Conservation (phyloP, 768 basidiomycete genomes). For the Lyophyllum semitale region DNA sequence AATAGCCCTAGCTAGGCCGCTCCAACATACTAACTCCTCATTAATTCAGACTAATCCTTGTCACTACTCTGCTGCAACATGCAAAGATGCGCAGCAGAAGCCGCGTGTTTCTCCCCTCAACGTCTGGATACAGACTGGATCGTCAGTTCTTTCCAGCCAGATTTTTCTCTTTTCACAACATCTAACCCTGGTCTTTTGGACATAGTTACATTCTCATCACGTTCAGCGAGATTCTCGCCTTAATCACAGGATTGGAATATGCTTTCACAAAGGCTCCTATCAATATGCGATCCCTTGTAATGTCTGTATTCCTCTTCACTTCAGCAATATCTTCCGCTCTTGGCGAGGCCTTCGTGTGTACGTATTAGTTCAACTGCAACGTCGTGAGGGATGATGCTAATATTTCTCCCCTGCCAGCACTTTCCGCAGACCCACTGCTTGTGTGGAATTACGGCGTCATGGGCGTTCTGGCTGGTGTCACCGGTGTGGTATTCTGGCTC, state of each 20-base stretch:
- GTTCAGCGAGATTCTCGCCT: constrained; percentile 76
- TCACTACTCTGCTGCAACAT: constrained; percentile 55
- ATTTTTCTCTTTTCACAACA: neutral
- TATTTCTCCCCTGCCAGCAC: constrained; percentile 34
- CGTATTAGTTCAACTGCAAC: constrained; percentile 22
- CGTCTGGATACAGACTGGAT: constrained; percentile 77
- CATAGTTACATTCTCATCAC: constrained; percentile 65
- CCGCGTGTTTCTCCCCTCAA: constrained; percentile 63
- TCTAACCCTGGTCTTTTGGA: neutral
- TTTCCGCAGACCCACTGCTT: constrained; percentile 73
- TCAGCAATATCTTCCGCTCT: constrained; percentile 61
- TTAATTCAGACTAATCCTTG: constrained; percentile 47
- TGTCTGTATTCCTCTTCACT: constrained; percentile 66
- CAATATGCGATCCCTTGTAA: constrained; percentile 87
- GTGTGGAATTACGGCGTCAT: constrained; percentile 75
- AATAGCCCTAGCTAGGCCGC: too few species aligned
- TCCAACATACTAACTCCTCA: constrained; percentile 11
- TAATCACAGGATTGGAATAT: constrained; percentile 83
- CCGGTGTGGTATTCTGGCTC: constrained; percentile 59
- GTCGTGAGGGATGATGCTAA: neutral
- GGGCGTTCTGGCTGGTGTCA: constrained; percentile 52
- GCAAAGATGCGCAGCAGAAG: constrained; percentile 39
- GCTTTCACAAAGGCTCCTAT: constrained; percentile 86
- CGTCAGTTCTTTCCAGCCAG: constrained; percentile 52
- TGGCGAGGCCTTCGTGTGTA: constrained; percentile 73